Conservation (phyloP, 23 red algal genomes). For the Gracilaria domingensis region DNA sequence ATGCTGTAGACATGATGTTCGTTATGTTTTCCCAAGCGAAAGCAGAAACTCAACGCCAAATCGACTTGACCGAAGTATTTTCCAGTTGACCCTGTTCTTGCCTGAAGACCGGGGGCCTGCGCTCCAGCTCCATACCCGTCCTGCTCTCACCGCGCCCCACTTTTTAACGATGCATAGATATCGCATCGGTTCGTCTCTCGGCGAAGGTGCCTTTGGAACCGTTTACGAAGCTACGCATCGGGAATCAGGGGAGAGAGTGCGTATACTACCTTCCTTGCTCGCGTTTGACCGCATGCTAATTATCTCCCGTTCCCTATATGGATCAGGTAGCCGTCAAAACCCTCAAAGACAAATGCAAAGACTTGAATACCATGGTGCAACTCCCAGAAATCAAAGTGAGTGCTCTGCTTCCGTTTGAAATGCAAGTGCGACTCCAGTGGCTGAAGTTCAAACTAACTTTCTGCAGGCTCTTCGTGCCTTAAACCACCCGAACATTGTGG, state of each 20-base stretch:
- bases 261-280: background rate
- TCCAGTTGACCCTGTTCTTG: background rate
- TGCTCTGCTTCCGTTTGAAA: background rate
- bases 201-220: conserved; percentile 64
- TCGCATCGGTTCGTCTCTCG: conserved; percentile 27
- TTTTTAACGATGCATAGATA: conserved; percentile 52
- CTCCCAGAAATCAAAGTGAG: conserved; percentile 61
- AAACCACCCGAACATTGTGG: conserved; percentile 57
- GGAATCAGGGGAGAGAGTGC: conserved; percentile 55
- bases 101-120: too few relatives aligned
- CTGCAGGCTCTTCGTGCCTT: conserved; percentile 41
- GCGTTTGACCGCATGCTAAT: background rate
- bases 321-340: conserved; percentile 65
- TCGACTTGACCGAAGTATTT: too few relatives aligned
- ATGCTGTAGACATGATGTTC: background rate
- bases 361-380: conserved; percentile 38
- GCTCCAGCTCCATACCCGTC: background rate
- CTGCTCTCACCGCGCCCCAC: background rate
- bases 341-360: conserved; percentile 64
- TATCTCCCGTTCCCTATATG: background rate
- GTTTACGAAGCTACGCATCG: conserved; percentile 49
- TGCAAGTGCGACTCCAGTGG: background rate
- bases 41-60: background rate
- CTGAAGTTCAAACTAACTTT: background rate
- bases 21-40: conserved; percentile 5